These are phyloP conservation scores for Triticum timopheevii DNA, from an alignment of 176 grass and related monocot genomes.

Conservation along the genomic window DNA sequence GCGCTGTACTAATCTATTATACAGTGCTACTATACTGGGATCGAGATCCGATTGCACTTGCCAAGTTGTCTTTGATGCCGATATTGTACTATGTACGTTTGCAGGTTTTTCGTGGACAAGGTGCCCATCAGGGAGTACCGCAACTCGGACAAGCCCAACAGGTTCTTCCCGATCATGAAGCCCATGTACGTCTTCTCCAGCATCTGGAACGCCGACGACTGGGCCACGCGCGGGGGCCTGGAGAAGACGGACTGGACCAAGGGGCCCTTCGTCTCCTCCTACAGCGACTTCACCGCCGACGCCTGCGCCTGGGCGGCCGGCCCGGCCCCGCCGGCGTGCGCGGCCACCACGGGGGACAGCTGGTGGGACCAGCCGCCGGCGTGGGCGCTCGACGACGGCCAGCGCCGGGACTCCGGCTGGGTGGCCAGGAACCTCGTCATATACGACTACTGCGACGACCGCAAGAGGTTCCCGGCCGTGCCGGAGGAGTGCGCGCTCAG, in stretches of 20 bases:
- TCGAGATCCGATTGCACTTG: slow-evolving; percentile 1
- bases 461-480: slow-evolving; percentile 52
- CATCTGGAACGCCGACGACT: slow-evolving; percentile 99
- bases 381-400: slow-evolving; percentile 62
- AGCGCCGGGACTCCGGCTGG: slow-evolving; percentile 69
- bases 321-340: slow-evolving; percentile 35
- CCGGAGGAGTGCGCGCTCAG: slow-evolving; percentile 65
- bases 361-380: slow-evolving; percentile 95
- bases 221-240: slow-evolving; percentile 85
- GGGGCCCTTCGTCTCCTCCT: slow-evolving; percentile 83
- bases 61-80: too few species aligned
- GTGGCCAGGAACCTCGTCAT: slow-evolving; percentile 71
- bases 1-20: neutral
- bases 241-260: slow-evolving; percentile 95
- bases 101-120: slow-evolving; percentile 93
- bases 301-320: slow-evolving; percentile 52
- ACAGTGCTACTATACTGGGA: neutral
- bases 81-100: too few species aligned
- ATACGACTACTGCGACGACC: slow-evolving; percentile 94
- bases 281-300: slow-evolving; percentile 86
- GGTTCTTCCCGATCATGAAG: slow-evolving; percentile 75
- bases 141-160: slow-evolving; percentile 61
- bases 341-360: slow-evolving; percentile 40
- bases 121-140: slow-evolving; percentile 82
- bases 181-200: slow-evolving; percentile 99